Evolutionary conservation across 2,329 filamentous ascomycete genomes (phyloP).

Genomic region (Diplodia mutila): DNA sequence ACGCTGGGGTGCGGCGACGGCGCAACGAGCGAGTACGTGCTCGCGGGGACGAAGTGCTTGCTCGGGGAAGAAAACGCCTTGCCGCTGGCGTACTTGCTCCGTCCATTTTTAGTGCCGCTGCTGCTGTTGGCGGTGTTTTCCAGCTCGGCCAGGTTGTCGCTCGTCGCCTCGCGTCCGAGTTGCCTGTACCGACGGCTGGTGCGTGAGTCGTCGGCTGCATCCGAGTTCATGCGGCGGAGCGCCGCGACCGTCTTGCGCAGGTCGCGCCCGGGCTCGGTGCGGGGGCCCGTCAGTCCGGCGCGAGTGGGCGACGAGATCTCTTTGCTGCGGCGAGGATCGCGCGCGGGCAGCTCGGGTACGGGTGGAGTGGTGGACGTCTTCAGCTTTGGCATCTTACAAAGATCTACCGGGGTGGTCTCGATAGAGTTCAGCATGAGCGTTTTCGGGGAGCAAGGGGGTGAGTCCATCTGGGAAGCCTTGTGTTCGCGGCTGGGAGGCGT

Average conservation of each 20-base stretch:
- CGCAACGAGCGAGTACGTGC: conserved; percentile 1
- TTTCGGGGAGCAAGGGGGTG: conserved; percentile 46
- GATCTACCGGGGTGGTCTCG: neutral
- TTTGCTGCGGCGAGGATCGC: conserved; percentile 28
- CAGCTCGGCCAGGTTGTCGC: neutral
- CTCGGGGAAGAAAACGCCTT: neutral
- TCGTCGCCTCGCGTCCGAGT: conserved; percentile 42
- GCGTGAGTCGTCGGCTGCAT: conserved; percentile 30
- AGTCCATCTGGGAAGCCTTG: neutral
- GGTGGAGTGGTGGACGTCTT: conserved; percentile 27
- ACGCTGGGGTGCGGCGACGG: conserved; percentile 1
- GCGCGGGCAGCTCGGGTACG: conserved; percentile 32
- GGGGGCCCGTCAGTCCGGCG: conserved; percentile 34
- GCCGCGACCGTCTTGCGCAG: conserved; percentile 40
- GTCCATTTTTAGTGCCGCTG: neutral
- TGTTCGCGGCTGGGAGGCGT: neutral
- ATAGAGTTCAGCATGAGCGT: conserved; percentile 32
- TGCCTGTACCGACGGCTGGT: conserved; percentile 41
- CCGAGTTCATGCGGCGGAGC: conserved; percentile 44
- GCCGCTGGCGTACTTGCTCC: neutral
- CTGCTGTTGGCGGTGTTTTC: neutral
- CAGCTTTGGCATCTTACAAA: neutral
- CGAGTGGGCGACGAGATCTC: neutral
- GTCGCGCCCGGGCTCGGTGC: conserved; percentile 34
- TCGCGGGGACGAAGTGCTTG: conserved; percentile 6